Base-by-base conservation (phyloP, 1,139 yeast species). In the Trichomonascaceae sp. region DNA sequence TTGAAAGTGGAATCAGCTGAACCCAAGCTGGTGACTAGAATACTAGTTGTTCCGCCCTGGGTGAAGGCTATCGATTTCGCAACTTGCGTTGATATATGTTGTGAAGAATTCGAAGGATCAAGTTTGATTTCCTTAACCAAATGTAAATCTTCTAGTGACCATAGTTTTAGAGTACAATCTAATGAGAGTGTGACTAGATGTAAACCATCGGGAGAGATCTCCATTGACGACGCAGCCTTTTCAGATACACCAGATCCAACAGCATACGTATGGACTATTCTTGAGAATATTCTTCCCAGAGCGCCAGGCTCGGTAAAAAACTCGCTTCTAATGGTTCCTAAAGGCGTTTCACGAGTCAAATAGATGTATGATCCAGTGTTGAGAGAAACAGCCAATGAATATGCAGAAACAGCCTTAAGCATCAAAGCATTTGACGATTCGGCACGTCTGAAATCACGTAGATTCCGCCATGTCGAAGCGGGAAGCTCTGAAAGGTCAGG, bases 351-450 rank as follows among this genome's bases (percentile, higher is more conserved):
- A 63, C 68, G 85, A 69, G 58, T 83, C 81, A 60, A 84, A 66
- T 57, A 85, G 64, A 17, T 87, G 84, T 54, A 51, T 1, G 61
- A 50, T 6, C 96, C 96, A 69, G 89, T 95, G 47, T 77, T 76
- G 53, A 88, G 72, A 1, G 87, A 76, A 0, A 85, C 80, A 7
- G 88, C 67, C 9, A 78, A 68, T 55, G 74, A 74, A 17, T 66
- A 63, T 0, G 72, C 59, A 50, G 78, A 76, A 7, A 83, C 66
- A 0, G 84, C 67, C 54, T 76, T 75, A 56, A 87, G 62, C 19
- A 74, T 70, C 55, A 80, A 80, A 1, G 96, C 93, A 12, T 74
- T 69, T 61, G 90, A 77, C 45, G 85, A 72, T 56, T 86, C 89
- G 65, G 88, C 87, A 13, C 89, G 82, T 65, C 84, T 85, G 1